phyloP scores from a whole-genome alignment of 208 protist species.

The Leishmania braziliensis region DNA sequence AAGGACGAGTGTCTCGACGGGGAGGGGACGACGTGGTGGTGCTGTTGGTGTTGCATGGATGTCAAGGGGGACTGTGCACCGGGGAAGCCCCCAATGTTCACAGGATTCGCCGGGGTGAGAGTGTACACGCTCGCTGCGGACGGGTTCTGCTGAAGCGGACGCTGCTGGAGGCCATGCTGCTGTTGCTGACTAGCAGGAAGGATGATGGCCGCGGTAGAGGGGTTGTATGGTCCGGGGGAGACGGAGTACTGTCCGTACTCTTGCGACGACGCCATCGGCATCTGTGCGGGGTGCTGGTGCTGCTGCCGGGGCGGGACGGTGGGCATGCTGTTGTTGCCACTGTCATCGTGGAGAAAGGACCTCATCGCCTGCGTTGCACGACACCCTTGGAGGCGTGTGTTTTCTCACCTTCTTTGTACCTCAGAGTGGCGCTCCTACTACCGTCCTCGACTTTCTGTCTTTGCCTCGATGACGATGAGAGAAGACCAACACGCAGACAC shows the following conservation, averaged over 20 bases:
- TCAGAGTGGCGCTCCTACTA: not conserved
- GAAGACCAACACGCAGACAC: not conserved
- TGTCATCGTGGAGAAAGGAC: constrained; percentile 1
- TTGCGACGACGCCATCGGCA: not conserved
- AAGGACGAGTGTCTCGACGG: not conserved
- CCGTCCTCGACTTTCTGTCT: not conserved
- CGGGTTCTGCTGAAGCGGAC: constrained; percentile 7
- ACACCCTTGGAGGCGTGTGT: not conserved
- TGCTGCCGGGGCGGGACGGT: not conserved
- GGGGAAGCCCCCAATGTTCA: not conserved
- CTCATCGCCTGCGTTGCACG: constrained; percentile 1
- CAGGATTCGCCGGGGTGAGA: not conserved
- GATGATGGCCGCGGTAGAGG: not conserved
- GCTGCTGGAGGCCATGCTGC: not conserved
- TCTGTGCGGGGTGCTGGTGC: not conserved
- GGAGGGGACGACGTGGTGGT: not conserved
- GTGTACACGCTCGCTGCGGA: constrained; percentile 12
- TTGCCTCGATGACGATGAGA: not conserved
- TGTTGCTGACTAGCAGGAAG: not conserved
- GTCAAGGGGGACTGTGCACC: constrained; percentile 4
- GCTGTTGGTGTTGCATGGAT: constrained; percentile 4
- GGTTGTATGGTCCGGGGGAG: not conserved
- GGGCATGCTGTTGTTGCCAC: not conserved
- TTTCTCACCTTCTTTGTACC: not conserved
- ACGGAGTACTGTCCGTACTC: not conserved